Evolutionary conservation across 164 flowering plant species (phyloP).

Genomic region (Tinospora cordifolia): DNA sequence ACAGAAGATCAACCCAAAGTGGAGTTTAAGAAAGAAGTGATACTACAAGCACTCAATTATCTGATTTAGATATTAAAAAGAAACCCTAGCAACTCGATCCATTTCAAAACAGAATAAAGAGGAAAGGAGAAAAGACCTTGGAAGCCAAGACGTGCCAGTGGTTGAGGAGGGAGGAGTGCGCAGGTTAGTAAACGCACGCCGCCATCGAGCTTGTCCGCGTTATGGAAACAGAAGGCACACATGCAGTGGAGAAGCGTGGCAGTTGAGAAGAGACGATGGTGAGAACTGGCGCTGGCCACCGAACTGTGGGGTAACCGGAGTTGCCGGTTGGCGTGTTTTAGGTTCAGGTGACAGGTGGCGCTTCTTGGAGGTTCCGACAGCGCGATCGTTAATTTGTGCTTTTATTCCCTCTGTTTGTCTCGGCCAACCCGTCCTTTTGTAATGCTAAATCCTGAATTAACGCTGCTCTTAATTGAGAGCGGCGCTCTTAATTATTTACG

Average conservation of each 20-base stretch:
- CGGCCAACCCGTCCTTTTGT: neutral
- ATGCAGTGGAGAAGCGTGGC: neutral
- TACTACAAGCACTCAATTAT: neutral
- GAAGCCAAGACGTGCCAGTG: neutral
- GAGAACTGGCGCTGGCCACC: neutral
- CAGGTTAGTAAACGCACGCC: neutral
- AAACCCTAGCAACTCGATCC: conserved; percentile 3
- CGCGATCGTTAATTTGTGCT: neutral
- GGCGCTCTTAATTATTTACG: neutral
- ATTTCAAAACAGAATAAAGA: neutral
- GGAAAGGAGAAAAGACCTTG: neutral
- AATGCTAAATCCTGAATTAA: neutral
- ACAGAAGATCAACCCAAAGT: too few species aligned
- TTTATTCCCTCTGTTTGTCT: conserved; percentile 1
- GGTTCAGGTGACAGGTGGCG: neutral
- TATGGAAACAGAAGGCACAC: neutral
- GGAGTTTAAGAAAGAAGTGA: too few species aligned
- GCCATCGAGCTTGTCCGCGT: neutral
- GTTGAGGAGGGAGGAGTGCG: neutral
- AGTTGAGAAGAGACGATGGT: neutral
- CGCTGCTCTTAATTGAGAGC: neutral
- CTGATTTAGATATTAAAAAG: neutral
- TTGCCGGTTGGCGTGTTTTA: neutral
- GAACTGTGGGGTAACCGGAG: neutral
- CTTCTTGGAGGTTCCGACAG: conserved; percentile 3